Evolutionary conservation across 106 monocot genomes (phyloP).

Genomic region (Ottelia alismoides): DNA sequence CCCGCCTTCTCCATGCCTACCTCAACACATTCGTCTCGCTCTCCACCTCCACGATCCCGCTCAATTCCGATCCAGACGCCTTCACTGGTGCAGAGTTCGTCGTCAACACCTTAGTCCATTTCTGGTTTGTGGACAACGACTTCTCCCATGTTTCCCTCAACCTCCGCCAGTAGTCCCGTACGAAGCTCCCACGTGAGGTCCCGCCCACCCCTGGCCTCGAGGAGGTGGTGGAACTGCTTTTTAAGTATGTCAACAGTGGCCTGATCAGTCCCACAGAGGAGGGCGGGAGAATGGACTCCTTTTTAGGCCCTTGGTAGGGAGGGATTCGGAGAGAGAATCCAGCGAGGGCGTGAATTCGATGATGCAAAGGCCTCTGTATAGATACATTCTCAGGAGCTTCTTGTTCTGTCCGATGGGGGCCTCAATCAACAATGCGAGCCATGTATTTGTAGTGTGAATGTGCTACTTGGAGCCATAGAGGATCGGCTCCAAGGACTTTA

Average conservation of each 20-base stretch:
- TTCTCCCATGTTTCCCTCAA: slow-evolving; percentile 58
- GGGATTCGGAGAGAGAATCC: too few species aligned
- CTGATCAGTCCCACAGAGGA: slow-evolving; percentile 5
- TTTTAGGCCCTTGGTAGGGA: slow-evolving; percentile 13
- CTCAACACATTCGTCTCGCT: too few species aligned
- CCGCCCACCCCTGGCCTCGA: slow-evolving; percentile 67
- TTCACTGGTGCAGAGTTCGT: slow-evolving; percentile 83
- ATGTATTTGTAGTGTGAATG: slow-evolving; percentile 59
- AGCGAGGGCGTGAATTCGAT: slow-evolving; percentile 26
- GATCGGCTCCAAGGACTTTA: slow-evolving; percentile 33
- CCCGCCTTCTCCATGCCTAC: slow-evolving; percentile 57
- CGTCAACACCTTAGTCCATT: slow-evolving; percentile 56
- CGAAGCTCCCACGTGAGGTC: slow-evolving; percentile 32
- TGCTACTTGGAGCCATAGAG: slow-evolving; percentile 70
- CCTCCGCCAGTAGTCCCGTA: slow-evolving; percentile 24
- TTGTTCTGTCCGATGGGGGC: slow-evolving; percentile 70
- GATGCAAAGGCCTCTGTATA: slow-evolving; percentile 75
- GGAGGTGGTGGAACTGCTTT: slow-evolving; percentile 40
- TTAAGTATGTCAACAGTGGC: slow-evolving; percentile 52
- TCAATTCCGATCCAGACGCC: too few species aligned
- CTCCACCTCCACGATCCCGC: too few species aligned
- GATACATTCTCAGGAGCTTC: slow-evolving; percentile 75
- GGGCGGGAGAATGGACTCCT: slow-evolving; percentile 11
- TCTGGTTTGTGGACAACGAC: slow-evolving; percentile 91
- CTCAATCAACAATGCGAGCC: slow-evolving; percentile 52